Conservation (phyloP, 805 yeast genomes). For the Dipodascus albidus region DNA sequence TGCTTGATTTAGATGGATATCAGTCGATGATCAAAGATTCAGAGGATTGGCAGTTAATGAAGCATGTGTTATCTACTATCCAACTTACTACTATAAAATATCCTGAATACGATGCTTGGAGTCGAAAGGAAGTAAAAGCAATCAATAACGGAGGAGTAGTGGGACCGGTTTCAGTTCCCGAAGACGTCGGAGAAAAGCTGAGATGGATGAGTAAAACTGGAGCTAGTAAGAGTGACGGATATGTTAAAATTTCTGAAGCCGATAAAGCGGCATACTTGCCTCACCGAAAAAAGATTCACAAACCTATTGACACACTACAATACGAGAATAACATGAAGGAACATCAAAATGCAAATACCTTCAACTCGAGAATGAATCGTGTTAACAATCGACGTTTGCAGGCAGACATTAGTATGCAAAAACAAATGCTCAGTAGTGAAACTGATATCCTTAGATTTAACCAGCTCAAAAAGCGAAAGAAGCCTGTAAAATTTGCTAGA, state of each 20-base stretch:
- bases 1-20: constrained; percentile 35
- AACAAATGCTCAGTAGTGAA: constrained; percentile 51
- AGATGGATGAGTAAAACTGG: constrained; percentile 32
- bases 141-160: constrained; percentile 5
- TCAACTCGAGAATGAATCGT: constrained; percentile 75
- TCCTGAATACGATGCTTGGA: constrained; percentile 60
- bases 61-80: constrained; percentile 29
- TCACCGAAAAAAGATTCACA: constrained; percentile 53
- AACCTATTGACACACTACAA: constrained; percentile 20
- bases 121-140: constrained; percentile 27
- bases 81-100: constrained; percentile 21
- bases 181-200: not conserved
- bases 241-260: constrained; percentile 57
- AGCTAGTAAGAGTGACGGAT: constrained; percentile 64
- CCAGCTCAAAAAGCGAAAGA: constrained; percentile 78
- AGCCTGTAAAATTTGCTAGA: constrained; percentile 92
- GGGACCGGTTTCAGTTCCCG: not conserved
- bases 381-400: constrained; percentile 81
- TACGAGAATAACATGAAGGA: constrained; percentile 14
- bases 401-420: constrained; percentile 77
- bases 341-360: constrained; percentile 4
- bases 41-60: constrained; percentile 55
- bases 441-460: constrained; percentile 73
- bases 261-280: constrained; percentile 69
- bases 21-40: constrained; percentile 53